Conservation (phyloP, 2,329 filamentous ascomycete species). For the Aspergillus novofumigatus region DNA sequence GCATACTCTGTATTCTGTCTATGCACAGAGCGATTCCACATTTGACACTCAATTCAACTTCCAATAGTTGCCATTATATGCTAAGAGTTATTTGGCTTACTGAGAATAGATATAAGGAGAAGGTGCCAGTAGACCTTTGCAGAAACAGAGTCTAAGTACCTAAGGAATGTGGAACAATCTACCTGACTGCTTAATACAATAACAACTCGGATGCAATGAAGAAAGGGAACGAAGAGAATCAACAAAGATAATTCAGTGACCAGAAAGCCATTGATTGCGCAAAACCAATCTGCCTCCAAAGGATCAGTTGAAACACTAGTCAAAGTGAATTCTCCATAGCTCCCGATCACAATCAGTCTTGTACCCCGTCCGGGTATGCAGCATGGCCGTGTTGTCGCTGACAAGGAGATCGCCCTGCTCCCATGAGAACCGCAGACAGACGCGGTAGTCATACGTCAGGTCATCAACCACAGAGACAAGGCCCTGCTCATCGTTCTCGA, state of each 20-base stretch:
- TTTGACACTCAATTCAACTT: not conserved
- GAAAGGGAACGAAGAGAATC: not conserved
- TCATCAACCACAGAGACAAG: not conserved
- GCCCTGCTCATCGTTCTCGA: not conserved
- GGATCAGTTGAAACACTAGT: conserved; percentile 4
- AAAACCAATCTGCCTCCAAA: too few relatives aligned
- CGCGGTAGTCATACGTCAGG: conserved; percentile 1
- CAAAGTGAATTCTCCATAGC: conserved; percentile 25
- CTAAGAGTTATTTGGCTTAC: too few relatives aligned
- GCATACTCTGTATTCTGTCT: not conserved
- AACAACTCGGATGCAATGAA: not conserved
- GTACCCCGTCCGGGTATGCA: conserved; percentile 22
- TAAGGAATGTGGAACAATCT: not conserved
- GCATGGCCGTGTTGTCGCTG: conserved; percentile 45
- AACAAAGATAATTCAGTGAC: too few relatives aligned
- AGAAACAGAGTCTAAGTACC: too few relatives aligned
- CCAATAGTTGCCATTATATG: not conserved
- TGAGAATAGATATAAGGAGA: too few relatives aligned
- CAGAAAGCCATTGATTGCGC: too few relatives aligned
- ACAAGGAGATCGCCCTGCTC: conserved; percentile 30
- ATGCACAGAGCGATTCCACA: not conserved
- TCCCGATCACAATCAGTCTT: conserved; percentile 21
- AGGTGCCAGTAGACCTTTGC: too few relatives aligned
- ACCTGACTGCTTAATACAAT: not conserved
- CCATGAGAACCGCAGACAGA: conserved; percentile 2